These are phyloP conservation scores for Phytophthora cajani DNA, from an alignment of 352 stramenopile genomes.

Conservation along the genomic window DNA sequence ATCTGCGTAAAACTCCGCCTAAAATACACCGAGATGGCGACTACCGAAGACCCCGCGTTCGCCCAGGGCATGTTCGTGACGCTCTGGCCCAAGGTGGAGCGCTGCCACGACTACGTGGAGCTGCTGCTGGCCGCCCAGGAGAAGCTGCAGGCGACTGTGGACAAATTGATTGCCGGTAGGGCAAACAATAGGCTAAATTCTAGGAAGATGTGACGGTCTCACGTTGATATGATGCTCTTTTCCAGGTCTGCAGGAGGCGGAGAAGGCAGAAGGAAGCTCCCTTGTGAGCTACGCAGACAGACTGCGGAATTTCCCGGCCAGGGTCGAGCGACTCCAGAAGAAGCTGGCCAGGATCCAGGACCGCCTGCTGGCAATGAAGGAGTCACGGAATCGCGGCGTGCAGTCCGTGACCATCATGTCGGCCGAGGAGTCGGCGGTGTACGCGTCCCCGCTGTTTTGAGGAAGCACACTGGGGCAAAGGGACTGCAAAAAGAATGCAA, in stretches of 20 bases:
- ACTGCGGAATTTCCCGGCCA: conserved; percentile 68
- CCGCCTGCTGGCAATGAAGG: conserved; percentile 69
- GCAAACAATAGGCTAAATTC: not conserved
- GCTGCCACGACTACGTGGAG: conserved; percentile 79
- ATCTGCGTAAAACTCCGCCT: not conserved
- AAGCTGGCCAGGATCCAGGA: conserved; percentile 77
- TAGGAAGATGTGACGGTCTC: not conserved
- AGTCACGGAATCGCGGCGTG: conserved; percentile 43
- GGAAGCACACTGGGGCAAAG: conserved; percentile 2
- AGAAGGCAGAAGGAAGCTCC: conserved; percentile 59
- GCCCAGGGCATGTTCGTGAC: conserved; percentile 81
- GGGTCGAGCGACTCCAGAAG: conserved; percentile 70
- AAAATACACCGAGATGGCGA: conserved; percentile 21
- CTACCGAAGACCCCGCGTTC: conserved; percentile 45
- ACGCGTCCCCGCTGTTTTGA: conserved; percentile 61
- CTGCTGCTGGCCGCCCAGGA: conserved; percentile 74
- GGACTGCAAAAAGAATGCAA: too few relatives aligned
- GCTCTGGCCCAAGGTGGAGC: conserved; percentile 86
- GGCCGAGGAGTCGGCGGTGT: conserved; percentile 27
- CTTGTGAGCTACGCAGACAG: conserved; percentile 77
- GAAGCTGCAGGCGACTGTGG: conserved; percentile 73
- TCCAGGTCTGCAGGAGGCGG: conserved; percentile 65
- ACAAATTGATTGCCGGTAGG: conserved; percentile 64
- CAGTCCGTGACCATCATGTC: conserved; percentile 40
- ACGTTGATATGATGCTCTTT: not conserved